A percentile compares a stretch with the other conserved stretches of the same genome.
These are phyloP conservation scores for Elongisporangium senticosum DNA, from an alignment of 352 stramenopile genomes.

Conservation along the genomic window DNA sequence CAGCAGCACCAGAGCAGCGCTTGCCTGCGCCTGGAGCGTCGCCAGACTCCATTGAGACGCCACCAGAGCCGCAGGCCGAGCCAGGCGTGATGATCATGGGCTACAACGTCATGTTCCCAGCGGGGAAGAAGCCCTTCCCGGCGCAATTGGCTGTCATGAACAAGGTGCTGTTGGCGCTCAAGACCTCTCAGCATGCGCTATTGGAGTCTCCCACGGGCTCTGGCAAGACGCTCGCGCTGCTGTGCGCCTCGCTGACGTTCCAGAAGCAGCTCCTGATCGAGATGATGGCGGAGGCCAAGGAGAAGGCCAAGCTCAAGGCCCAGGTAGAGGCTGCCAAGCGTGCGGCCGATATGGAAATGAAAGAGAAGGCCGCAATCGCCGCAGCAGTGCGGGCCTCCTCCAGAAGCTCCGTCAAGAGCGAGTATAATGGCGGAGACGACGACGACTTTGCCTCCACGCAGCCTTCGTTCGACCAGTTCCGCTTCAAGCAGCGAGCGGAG, in stretches of 20 bases:
- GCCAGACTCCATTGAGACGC: background rate
- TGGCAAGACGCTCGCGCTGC: constrained; percentile 79
- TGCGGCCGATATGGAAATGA: background rate
- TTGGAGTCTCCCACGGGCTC: constrained; percentile 82
- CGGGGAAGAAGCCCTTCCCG: constrained; percentile 77
- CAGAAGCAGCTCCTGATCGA: constrained; percentile 52
- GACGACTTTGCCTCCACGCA: constrained; percentile 22
- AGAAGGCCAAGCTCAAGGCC: constrained; percentile 5
- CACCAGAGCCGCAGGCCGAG: background rate
- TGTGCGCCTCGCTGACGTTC: constrained; percentile 82
- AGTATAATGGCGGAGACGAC: constrained; percentile 12
- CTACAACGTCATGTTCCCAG: constrained; percentile 74
- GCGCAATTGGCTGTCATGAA: constrained; percentile 85
- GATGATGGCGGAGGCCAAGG: constrained; percentile 19
- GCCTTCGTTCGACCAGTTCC: constrained; percentile 8
- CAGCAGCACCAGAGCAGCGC: background rate
- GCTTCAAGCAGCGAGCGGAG: constrained; percentile 1
- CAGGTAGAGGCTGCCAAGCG: constrained; percentile 3
- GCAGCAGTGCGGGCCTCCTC: constrained; percentile 1
- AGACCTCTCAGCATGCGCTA: constrained; percentile 74
- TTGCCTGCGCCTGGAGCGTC: background rate
- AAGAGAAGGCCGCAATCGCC: background rate
- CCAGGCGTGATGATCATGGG: constrained; percentile 73
- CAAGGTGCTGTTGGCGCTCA: constrained; percentile 77
- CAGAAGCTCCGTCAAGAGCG: background rate